Base-by-base conservation (phyloP, 768 basidiomycete genomes). In the Tulasnella sp. region DNA sequence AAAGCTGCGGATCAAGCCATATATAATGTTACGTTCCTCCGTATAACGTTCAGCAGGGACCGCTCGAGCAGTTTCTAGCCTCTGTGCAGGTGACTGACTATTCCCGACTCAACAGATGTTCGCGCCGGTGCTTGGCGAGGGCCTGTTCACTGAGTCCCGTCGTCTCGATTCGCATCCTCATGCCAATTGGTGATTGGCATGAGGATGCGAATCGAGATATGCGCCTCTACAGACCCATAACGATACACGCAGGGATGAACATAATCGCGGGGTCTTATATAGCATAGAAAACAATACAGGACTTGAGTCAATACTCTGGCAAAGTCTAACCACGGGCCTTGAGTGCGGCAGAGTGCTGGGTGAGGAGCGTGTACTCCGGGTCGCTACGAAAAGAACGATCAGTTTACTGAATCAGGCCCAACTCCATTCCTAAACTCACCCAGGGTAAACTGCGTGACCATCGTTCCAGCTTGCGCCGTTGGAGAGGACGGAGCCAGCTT, bases 391-490 rank as follows among this genome's bases (percentile, higher is more conserved):
- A 0, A 16, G 9, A 11, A n/a, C n/a, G n/a, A 1, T 79, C 12
- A 69, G n/a, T 46, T 37, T 37, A 37, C 37, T 37, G 6, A 37
- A 37, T 37, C 37, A 37, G 37, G 37, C 37, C 37, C 37, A 37
- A 37, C 37, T 6, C 2, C 37, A 37, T 37, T 77, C 44, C 48
- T 24, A 28, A 20, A 28, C 76, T 50, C 40, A 77, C 76, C 16
- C 42, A 14, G 90, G 89, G 82, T 88, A 90, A 4, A 90, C 86
- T 3, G 89, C 86, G 80, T 87, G 90, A 48, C 91, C 90, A 81
- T 91, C 85, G 24, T 88, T 88, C 14, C 72, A 18, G 0, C 90
- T 89, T 28, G 86, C 83, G 6, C 89, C 89, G 74, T 85, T 87
- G 60, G 84, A 82, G 58, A 88, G 81, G 58, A 84, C 82, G 8